Conservation (phyloP, 352 stramenopile species). For the Blastocystis sp. region DNA sequence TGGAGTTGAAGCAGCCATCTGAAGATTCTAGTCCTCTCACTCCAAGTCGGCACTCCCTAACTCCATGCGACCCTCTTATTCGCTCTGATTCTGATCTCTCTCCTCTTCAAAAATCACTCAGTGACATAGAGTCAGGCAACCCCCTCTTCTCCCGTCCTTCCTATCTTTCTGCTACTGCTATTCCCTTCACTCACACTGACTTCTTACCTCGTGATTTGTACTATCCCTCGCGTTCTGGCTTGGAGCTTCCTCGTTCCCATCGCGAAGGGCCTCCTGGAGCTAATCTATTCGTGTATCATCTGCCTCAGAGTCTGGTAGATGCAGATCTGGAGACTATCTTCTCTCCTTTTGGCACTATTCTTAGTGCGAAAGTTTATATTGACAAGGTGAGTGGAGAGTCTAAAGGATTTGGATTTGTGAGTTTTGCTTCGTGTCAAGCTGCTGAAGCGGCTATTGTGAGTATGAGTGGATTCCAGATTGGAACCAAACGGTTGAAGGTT, state of each 20-base stretch:
- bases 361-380: slow-evolving; percentile 80
- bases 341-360: slow-evolving; percentile 91
- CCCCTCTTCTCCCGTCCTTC: too few species aligned
- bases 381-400: slow-evolving; percentile 94
- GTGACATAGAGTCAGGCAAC: too few species aligned
- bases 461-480: slow-evolving; percentile 98
- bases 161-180: too few species aligned
- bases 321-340: slow-evolving; percentile 92
- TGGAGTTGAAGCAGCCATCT: too few species aligned
- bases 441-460: slow-evolving; percentile 90
- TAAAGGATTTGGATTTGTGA: slow-evolving; percentile 95
- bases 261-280: slow-evolving; percentile 83
- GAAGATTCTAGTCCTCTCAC: too few species aligned
- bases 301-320: slow-evolving; percentile 93
- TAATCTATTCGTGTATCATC: slow-evolving; percentile 97
- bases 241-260: neutral
- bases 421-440: slow-evolving; percentile 87
- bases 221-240: neutral
- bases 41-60: too few species aligned
- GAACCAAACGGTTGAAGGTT: slow-evolving; percentile 93
- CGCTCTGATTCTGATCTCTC: too few species aligned
- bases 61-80: too few species aligned
- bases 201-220: too few species aligned
- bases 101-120: too few species aligned
- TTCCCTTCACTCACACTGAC: too few species aligned